phyloP scores from a whole-genome alignment of 768 basidiomycete species.

The Tylopilus subfusipes region DNA sequence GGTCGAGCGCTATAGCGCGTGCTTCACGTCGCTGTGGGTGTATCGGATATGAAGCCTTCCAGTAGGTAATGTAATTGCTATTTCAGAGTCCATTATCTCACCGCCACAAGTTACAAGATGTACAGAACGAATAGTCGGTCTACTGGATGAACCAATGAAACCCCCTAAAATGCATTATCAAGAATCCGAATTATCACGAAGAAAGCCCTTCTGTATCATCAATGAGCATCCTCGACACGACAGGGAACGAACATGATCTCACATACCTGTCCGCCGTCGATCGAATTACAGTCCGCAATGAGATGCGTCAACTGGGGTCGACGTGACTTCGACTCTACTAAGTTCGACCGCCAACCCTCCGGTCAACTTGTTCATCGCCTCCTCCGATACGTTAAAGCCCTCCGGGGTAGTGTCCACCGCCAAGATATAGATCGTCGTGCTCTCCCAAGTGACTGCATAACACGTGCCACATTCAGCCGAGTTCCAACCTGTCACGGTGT shows the following conservation, averaged over 20 bases:
- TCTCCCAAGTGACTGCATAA: slow-evolving; percentile 27
- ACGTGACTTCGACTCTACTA: slow-evolving; percentile 46
- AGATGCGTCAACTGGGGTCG: slow-evolving; percentile 42
- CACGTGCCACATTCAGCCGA: slow-evolving; percentile 34
- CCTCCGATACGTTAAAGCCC: slow-evolving; percentile 48
- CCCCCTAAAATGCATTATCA: not conserved
- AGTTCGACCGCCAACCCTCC: slow-evolving; percentile 42
- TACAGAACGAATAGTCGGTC: slow-evolving; percentile 1
- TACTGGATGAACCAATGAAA: not conserved
- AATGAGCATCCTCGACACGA: not conserved
- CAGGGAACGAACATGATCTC: not conserved
- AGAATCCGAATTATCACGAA: not conserved
- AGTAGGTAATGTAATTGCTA: not conserved
- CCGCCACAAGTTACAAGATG: not conserved
- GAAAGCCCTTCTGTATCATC: not conserved
- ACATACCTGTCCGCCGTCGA: not conserved
- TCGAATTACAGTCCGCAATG: slow-evolving; percentile 39
- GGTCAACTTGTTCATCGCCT: slow-evolving; percentile 56
- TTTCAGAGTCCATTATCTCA: not conserved
- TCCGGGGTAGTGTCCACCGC: slow-evolving; percentile 28
- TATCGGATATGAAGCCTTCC: slow-evolving; percentile 39
- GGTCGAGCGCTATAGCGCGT: slow-evolving; percentile 39
- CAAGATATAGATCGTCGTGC: slow-evolving; percentile 18
- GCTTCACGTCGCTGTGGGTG: slow-evolving; percentile 43
- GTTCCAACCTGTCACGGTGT: slow-evolving; percentile 30